These are phyloP conservation scores for Isatis lusitanica DNA, from an alignment of 441 rosid species.

Conservation along the genomic window DNA sequence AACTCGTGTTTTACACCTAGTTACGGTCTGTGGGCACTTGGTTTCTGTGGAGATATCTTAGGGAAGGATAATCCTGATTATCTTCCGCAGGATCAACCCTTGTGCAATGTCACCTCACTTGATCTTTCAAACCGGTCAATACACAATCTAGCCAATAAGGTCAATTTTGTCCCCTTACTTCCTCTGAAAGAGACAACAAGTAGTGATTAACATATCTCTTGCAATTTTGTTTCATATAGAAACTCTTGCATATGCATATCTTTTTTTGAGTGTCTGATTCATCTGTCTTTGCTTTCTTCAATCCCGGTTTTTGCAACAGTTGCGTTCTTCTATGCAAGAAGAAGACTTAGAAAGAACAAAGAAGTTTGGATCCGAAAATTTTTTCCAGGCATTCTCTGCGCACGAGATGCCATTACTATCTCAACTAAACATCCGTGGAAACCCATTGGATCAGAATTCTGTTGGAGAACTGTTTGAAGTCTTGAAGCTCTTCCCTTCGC, in stretches of 20 bases:
- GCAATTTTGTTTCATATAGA: not conserved
- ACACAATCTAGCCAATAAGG: constrained; percentile 70
- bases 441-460: constrained; percentile 60
- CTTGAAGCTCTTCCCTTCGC: constrained; percentile 62
- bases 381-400: constrained; percentile 67
- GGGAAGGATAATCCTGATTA: constrained; percentile 64
- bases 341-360: no score
- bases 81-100: constrained; percentile 41
- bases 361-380: no score
- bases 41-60: constrained; percentile 70
- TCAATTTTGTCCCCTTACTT: constrained; percentile 12
- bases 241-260: not conserved
- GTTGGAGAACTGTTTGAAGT: constrained; percentile 53
- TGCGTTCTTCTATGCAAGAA: not conserved
- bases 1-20: constrained; percentile 70
- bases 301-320: no score
- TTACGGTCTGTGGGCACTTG: constrained; percentile 87
- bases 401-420: constrained; percentile 63
- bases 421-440: constrained; percentile 71
- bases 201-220: not conserved
- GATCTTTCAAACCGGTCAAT: constrained; percentile 77
- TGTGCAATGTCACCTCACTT: constrained; percentile 65
- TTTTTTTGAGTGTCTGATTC: constrained; percentile 19
- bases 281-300: constrained; percentile 24
- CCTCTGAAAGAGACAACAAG: not conserved